Base-by-base conservation (phyloP, 106 monocot genomes). In the Posidonia australis region DNA sequence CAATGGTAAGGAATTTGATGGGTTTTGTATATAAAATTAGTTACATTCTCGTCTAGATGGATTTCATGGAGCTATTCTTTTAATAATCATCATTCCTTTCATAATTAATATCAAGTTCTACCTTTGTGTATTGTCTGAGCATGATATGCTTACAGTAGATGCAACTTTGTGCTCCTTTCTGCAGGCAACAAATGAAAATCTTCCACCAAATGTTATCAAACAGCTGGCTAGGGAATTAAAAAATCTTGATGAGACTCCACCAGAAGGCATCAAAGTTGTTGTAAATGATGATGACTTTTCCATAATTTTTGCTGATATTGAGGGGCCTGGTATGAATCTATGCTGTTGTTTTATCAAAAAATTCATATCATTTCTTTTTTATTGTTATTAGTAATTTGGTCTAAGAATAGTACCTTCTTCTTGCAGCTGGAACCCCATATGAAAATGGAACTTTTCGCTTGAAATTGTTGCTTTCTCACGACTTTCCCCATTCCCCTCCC, bases 211-310 rank as follows among this genome's bases (percentile, higher is more conserved):
- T 79, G 94, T 96, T 48, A 87, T 96, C 64, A 96, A 70, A 57
- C 94, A 87, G 63, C 80, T 96, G 20, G 82, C 84, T 0, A 96
- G 79, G 73, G 94, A 96, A 72, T 67, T 96, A 29, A 96, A 96
- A 70, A 84, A 75, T 73, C 82, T 96, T 2, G 86, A 96, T 73
- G 94, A 96, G 62, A 64, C 82, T 22, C 94, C 90, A 49, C 86
- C 90, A 12, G 94, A 96, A 78, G 94, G 94, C 57, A 90, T 96
- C 52, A 82, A 86, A 72, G 87, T 96, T 5, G 66, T 84, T 63
- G 78, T 96, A 47, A 87, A 90, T 78, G 90, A 87, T 67, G 94
- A 90, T 77, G 94, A 96, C 64, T 90, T 96, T 17, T 76, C 94
- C 43, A 81, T 78, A 24, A 96, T 96, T 69, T 86, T 67, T 84